Evolutionary conservation across 768 basidiomycete species (phyloP).

Genomic region (Tylopilus sp.): DNA sequence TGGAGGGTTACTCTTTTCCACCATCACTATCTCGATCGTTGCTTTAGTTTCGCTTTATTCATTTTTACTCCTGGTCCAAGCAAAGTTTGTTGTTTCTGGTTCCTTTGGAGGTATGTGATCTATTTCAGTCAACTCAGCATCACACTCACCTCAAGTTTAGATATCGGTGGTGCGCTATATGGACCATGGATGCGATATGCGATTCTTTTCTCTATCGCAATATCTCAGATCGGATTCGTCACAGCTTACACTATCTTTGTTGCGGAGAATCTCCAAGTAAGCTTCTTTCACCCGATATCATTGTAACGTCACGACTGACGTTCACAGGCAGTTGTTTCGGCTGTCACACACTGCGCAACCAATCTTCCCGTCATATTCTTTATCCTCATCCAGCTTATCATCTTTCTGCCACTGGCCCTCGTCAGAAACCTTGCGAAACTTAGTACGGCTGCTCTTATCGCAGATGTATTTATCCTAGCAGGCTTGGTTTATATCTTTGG

Average conservation of each 20-base stretch:
- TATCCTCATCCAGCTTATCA: constrained; percentile 76
- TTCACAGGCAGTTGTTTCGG: constrained; percentile 76
- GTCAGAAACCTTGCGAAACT: constrained; percentile 94
- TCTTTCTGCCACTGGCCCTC: constrained; percentile 88
- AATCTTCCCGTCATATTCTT: constrained; percentile 70
- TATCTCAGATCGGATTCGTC: constrained; percentile 90
- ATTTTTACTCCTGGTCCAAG: constrained; percentile 85
- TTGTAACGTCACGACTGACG: background rate
- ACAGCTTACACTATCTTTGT: constrained; percentile 95
- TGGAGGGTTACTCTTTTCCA: constrained; percentile 90
- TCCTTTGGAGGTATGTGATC: constrained; percentile 81
- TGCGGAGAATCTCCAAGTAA: constrained; percentile 75
- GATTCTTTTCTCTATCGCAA: constrained; percentile 81
- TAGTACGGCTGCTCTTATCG: constrained; percentile 85
- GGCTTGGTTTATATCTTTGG: constrained; percentile 85
- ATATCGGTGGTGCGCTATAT: constrained; percentile 90
- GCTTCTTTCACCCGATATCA: background rate
- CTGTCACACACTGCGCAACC: constrained; percentile 71
- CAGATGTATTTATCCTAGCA: constrained; percentile 91
- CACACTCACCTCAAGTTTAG: constrained; percentile 36
- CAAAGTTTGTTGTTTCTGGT: constrained; percentile 85
- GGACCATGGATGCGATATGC: constrained; percentile 90
- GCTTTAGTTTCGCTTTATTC: constrained; percentile 88
- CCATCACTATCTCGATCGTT: constrained; percentile 71
- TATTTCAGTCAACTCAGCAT: background rate